Evolutionary conservation across 306 rosid genomes (phyloP).

Genomic region (Sechiopsis laciniata): DNA sequence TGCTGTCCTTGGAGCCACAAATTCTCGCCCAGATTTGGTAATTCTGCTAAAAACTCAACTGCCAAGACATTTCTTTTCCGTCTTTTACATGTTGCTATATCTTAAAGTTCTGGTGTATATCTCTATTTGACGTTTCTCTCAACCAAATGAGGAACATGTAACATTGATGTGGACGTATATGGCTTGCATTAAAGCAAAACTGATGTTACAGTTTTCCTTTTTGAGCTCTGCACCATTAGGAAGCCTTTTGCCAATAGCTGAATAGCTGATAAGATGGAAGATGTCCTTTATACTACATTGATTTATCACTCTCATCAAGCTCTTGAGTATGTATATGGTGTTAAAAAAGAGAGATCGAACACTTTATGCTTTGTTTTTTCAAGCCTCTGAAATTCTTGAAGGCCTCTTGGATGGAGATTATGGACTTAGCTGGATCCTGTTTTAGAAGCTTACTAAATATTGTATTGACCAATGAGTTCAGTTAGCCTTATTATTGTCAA

Average conservation of each 20-base stretch:
- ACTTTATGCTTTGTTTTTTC: background rate
- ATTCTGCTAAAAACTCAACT: background rate
- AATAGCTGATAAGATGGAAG: conserved; percentile 2
- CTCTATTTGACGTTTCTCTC: background rate
- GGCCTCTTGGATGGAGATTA: too few relatives aligned
- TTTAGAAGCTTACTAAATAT: background rate
- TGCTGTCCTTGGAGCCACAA: conserved; percentile 90
- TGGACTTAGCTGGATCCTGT: too few relatives aligned
- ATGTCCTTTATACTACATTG: background rate
- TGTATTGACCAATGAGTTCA: background rate
- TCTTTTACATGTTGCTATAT: background rate
- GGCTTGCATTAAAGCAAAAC: background rate
- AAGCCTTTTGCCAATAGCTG: background rate
- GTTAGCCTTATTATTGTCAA: background rate
- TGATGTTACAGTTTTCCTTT: background rate
- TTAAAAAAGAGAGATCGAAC: background rate
- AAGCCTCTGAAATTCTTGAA: background rate
- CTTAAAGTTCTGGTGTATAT: background rate
- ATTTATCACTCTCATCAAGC: background rate
- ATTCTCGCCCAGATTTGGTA: conserved; percentile 98
- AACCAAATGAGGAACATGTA: background rate
- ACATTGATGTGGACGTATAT: background rate
- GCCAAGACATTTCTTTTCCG: background rate
- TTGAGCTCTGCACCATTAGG: background rate
- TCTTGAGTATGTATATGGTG: background rate